Evolutionary conservation across 23 red algal genomes (phyloP), one percentile per base, ranked within the genome.

Genomic region (Rhodosorus marinus): DNA sequence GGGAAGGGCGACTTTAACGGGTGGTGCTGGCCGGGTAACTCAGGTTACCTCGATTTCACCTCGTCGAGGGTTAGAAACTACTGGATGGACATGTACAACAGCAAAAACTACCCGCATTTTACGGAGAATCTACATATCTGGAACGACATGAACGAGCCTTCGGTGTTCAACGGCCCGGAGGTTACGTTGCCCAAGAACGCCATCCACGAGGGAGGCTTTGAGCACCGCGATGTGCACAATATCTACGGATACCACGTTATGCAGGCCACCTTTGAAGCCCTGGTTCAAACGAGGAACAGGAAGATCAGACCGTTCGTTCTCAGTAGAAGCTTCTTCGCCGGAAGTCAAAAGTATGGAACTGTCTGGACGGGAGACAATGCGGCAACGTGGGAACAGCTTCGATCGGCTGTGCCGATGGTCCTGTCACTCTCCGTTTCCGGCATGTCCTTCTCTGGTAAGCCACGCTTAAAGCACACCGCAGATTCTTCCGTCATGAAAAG

Each of bases 111-210:
- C 54, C 76, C 64, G 2, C 61, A 77, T 41, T 76, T 72, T 41
- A 69, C 64, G 19, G 47, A 54, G 32, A 53, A 78, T 54, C 51
- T 94, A 22, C 57, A 94, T 55, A 94, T 54, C 29, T 94, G 87
- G 87, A 73, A 72, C 47, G 87, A 94, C 54, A 94, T 94, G 87
- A 94, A 94, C 33, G 87, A 94, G 57, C 87, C 87, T 22, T 80
- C 78, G 1, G 87, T 94, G 22, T 94, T 94, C 54, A 83, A 77
- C 40, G 76, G 76, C n/a, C 87, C 76, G 0, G 87, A 94, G 52
- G 67, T 62, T 6, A 94, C 75, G 5, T 59, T 94, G 64, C 87
- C 76, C 14, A 94, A 94, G 52, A 47, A 78, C 35, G 49, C 70
- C 28, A 2, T 66, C 29, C 87, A 94, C 55, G 54, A 58, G 20